phyloP scores from a whole-genome alignment of 169 alveolate species.

The Plasmodium adleri region DNA sequence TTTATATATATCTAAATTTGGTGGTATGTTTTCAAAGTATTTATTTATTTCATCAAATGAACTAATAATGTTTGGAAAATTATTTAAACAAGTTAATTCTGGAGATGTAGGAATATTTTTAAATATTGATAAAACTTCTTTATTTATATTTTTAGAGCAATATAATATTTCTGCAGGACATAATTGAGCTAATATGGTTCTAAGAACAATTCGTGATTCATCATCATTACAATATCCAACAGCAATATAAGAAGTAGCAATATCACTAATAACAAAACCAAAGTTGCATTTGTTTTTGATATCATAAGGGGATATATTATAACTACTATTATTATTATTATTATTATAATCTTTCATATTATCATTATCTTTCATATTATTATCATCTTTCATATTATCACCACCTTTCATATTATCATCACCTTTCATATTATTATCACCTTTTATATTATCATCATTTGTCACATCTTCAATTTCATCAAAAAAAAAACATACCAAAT shows the following conservation, averaged over 20 bases:
- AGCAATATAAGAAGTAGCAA: conserved; percentile 86
- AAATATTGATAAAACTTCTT: conserved; percentile 60
- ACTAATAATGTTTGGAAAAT: conserved; percentile 47
- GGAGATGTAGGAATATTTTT: conserved; percentile 79
- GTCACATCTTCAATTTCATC: conserved; percentile 65
- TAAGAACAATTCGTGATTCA: conserved; percentile 77
- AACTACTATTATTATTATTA: no score
- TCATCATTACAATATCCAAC: conserved; percentile 88
- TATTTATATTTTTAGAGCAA: conserved; percentile 78
- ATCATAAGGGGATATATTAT: no score
- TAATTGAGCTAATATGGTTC: conserved; percentile 86
- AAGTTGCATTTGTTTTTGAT: conserved; percentile 73
- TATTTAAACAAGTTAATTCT: conserved; percentile 42
- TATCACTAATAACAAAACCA: conserved; percentile 91
- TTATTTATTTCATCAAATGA: conserved; percentile 55
- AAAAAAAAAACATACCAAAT: conserved; percentile 81
- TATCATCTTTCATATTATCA: no score
- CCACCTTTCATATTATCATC: no score
- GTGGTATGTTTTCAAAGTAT: conserved; percentile 59
- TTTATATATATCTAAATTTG: conserved; percentile 31
- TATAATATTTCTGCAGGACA: conserved; percentile 89
- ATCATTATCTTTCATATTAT: no score
- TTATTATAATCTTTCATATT: no score
- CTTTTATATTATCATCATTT: background rate
- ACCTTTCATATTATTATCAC: no score